phyloP scores from a whole-genome alignment of 768 basidiomycete species.

The Lactarius indigo region DNA sequence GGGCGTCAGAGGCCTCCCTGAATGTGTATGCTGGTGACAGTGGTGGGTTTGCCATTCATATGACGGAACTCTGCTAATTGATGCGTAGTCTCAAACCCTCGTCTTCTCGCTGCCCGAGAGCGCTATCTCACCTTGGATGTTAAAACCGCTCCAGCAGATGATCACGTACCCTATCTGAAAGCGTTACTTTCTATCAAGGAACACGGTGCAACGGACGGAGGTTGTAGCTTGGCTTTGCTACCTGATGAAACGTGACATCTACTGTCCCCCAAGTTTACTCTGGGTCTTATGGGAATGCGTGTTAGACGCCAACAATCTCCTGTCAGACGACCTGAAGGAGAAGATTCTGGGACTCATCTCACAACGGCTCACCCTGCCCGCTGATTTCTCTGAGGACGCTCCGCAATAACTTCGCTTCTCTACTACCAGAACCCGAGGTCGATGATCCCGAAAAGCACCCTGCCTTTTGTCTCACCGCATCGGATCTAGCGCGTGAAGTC shows the following conservation, averaged over 20 bases:
- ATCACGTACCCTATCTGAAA: conserved; percentile 10
- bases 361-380: conserved; percentile 31
- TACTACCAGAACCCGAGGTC: not conserved
- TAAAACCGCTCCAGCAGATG: conserved; percentile 1
- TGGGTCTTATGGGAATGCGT: conserved; percentile 43
- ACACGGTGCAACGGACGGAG: conserved; percentile 1
- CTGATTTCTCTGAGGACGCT: conserved; percentile 25
- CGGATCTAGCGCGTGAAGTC: conserved; percentile 19
- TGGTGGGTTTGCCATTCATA: conserved; percentile 10
- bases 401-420: conserved; percentile 4
- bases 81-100: not conserved
- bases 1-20: conserved; percentile 5
- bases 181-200: conserved; percentile 16
- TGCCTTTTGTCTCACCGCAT: conserved; percentile 23
- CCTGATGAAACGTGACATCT: conserved; percentile 20
- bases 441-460: conserved; percentile 12
- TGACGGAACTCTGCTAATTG: not conserved
- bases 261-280: conserved; percentile 37
- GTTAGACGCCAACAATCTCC: conserved; percentile 28
- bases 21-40: conserved; percentile 13
- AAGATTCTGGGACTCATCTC: conserved; percentile 37
- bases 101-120: conserved; percentile 10
- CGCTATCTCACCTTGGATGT: conserved; percentile 22
- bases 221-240: conserved; percentile 15
- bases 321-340: conserved; percentile 33